Conservation (phyloP, 352 stramenopile genomes). For the Phytopythium litorale region DNA sequence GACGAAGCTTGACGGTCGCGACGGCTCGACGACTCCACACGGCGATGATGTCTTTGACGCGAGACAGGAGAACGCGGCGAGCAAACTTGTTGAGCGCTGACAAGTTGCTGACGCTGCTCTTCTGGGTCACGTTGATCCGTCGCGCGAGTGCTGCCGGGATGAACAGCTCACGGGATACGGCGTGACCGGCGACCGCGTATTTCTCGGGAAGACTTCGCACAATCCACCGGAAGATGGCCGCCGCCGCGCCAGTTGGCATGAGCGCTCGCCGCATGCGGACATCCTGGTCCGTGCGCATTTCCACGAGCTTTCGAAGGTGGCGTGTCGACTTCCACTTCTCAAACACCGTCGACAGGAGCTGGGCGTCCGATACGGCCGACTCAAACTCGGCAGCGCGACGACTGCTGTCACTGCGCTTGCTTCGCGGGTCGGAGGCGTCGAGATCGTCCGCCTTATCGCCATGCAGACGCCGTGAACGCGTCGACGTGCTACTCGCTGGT, state of each 20-base stretch:
- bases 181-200: constrained; percentile 19
- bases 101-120: constrained; percentile 2
- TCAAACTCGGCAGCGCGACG: background rate
- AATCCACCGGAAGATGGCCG: constrained; percentile 49
- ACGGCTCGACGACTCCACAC: constrained; percentile 11
- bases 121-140: background rate
- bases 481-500: background rate
- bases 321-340: constrained; percentile 43
- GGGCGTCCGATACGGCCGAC: constrained; percentile 6
- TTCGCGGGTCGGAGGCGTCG: background rate
- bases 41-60: constrained; percentile 10
- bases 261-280: constrained; percentile 16
- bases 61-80: constrained; percentile 12
- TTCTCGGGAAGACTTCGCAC: constrained; percentile 25
- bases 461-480: background rate
- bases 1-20: background rate
- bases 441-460: background rate
- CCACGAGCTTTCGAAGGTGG: constrained; percentile 25
- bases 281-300: constrained; percentile 21
- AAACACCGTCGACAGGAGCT: constrained; percentile 33
- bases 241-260: constrained; percentile 5
- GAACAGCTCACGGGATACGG: constrained; percentile 28
- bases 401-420: background rate
- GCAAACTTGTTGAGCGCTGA: constrained; percentile 18
- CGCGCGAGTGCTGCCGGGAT: background rate